phyloP scores from a whole-genome alignment of 805 yeast genomes.

The Candida sithepensis region DNA sequence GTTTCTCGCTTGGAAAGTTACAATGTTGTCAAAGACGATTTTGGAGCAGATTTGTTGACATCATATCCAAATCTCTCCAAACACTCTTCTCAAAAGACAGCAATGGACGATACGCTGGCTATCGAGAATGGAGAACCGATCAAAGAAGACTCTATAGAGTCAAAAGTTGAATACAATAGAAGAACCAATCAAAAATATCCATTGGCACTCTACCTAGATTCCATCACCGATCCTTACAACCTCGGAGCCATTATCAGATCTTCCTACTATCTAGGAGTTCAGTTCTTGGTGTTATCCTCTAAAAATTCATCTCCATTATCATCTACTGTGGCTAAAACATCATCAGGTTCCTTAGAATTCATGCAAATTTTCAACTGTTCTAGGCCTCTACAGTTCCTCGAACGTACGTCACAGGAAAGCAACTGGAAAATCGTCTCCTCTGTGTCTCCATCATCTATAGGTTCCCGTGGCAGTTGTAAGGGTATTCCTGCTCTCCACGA shows the following conservation, averaged over 20 bases:
- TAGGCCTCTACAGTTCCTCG: constrained; percentile 63
- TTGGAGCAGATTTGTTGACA: constrained; percentile 19
- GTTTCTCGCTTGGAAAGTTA: constrained; percentile 15
- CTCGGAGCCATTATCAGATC: constrained; percentile 79
- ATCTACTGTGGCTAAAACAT: constrained; percentile 74
- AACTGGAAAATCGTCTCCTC: constrained; percentile 77
- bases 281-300: constrained; percentile 67
- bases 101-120: background rate
- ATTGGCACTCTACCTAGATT: constrained; percentile 72
- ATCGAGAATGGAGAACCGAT: background rate
- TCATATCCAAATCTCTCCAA: constrained; percentile 4
- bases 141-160: background rate
- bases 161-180: background rate
- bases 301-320: constrained; percentile 71
- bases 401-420: constrained; percentile 41
- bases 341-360: constrained; percentile 82
- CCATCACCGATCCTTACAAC: constrained; percentile 82
- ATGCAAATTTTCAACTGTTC: constrained; percentile 55
- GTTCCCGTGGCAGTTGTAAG: background rate
- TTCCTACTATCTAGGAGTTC: constrained; percentile 80
- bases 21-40: constrained; percentile 18
- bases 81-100: background rate
- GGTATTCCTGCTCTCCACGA: constrained; percentile 31
- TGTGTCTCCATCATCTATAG: constrained; percentile 33
- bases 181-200: constrained; percentile 39